These are phyloP conservation scores for Sordariomycetes sp. DNA, from an alignment of 2,329 filamentous ascomycete genomes.

Conservation along the genomic window DNA sequence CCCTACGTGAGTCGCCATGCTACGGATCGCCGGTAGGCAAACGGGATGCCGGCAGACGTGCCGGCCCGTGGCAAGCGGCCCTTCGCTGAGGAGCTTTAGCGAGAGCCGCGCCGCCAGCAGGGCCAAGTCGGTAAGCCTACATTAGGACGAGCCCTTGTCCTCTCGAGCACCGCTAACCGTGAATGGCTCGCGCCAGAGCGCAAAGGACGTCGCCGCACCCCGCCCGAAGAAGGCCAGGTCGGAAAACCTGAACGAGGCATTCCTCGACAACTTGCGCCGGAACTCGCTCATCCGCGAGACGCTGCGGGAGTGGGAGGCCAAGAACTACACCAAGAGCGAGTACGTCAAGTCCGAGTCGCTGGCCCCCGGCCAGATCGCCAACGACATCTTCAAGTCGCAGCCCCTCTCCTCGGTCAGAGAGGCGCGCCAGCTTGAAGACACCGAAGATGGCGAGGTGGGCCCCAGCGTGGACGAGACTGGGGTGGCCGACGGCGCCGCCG, in stretches of 20 bases:
- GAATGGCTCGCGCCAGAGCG: too few species aligned
- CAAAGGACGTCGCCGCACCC: background rate
- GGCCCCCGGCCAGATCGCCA: conserved; percentile 3
- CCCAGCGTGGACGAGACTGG: background rate
- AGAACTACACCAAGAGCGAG: conserved; percentile 1
- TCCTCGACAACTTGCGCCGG: background rate
- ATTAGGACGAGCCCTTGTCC: background rate
- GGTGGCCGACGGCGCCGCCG: background rate
- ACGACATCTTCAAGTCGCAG: conserved; percentile 1
- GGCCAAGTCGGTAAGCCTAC: background rate
- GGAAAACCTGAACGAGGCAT: background rate
- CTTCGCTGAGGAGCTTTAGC: background rate
- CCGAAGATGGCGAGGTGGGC: background rate
- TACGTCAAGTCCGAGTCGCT: conserved; percentile 3
- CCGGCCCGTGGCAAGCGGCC: background rate
- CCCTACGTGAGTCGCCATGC: background rate
- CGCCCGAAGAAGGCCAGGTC: background rate
- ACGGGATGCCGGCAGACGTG: background rate
- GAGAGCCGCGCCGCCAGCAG: background rate
- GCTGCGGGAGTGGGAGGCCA: conserved; percentile 3
- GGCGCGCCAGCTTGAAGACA: background rate
- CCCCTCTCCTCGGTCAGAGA: background rate
- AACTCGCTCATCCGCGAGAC: background rate
- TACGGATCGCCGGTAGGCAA: conserved; percentile 1
- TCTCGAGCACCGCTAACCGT: background rate